A percentile compares a stretch with the other conserved stretches of the same genome.
Conservation (phyloP, 768 basidiomycete genomes). For the Boletus insuetus region DNA sequence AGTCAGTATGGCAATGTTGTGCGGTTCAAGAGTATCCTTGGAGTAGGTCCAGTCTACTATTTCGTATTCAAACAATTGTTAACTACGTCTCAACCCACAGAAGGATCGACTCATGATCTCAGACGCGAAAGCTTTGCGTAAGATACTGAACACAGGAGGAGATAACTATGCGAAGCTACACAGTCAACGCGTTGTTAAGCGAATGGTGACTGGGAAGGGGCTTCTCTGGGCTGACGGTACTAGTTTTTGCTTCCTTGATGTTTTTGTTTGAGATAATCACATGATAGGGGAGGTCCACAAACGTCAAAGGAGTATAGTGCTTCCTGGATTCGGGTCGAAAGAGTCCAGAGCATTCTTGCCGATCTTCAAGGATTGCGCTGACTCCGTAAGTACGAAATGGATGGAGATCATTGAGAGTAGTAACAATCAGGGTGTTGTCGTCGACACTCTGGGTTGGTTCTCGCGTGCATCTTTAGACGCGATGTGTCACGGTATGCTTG, state of each 20-base stretch:
- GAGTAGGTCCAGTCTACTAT: slow-evolving; percentile 11
- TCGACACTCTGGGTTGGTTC: slow-evolving; percentile 25
- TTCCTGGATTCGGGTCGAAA: slow-evolving; percentile 51
- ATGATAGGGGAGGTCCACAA: slow-evolving; percentile 40
- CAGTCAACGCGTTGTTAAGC: slow-evolving; percentile 13
- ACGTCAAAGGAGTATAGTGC: slow-evolving; percentile 51
- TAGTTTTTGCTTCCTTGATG: background rate
- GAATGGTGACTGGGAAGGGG: slow-evolving; percentile 28
- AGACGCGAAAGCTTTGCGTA: slow-evolving; percentile 43
- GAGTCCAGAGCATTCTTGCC: slow-evolving; percentile 50
- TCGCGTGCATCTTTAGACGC: slow-evolving; percentile 47
- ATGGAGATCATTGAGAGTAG: slow-evolving; percentile 13
- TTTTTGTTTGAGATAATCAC: slow-evolving; percentile 10
- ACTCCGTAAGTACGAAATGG: slow-evolving; percentile 18
- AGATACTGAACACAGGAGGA: slow-evolving; percentile 38
- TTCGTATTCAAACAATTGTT: background rate
- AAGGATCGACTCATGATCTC: slow-evolving; percentile 43
- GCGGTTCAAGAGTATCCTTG: slow-evolving; percentile 22
- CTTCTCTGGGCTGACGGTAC: slow-evolving; percentile 41
- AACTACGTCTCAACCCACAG: slow-evolving; percentile 20
- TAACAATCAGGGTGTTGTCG: background rate
- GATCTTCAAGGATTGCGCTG: slow-evolving; percentile 41
- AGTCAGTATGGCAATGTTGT: slow-evolving; percentile 25
- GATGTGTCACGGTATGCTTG: slow-evolving; percentile 41
- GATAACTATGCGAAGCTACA: slow-evolving; percentile 39